Evolutionary conservation across 257 asterid species (phyloP), one percentile per base, ranked within the genome.

Genomic region (Datura wrightii): DNA sequence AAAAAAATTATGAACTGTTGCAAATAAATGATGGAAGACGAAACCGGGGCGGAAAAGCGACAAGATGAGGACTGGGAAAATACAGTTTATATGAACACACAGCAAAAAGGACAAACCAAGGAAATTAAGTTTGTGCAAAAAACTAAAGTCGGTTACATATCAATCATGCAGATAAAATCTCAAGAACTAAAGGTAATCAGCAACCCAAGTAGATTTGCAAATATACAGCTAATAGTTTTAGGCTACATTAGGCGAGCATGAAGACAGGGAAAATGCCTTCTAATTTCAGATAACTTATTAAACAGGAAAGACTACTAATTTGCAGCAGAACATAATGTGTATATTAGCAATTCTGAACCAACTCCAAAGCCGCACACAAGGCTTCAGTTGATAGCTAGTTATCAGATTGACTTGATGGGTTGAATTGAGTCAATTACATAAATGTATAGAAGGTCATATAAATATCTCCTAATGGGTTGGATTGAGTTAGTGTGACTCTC

Each of bases 21-120:
- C 82, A 11, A 46, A 48, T 74, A 74, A 48, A 48, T 78, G 44
- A 65, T 58, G 54, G 76, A 74, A 85, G 70, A 79, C 8, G 63
- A 52, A 34, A 0, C 63, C 19, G 5, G 2, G 56, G 59, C 19
- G 80, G 13, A 72, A 24, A 72, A 39, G 78, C 52, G 37, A 70
- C 37, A 42, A 2, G 79, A 44, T 18, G 37, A 71, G 50, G 71
- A 44, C 10, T 5, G 56, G 39, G 56, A 44, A 70, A 44, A 41
- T 69, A 44, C 55, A 44, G 18, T 5, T 15, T 54, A 71, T 44
- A 2, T 9, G 55, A 55, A 2, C 79, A 44, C 37, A 71, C 8
- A 5, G 10, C 2, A 1, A n/a, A 54, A 44, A 44, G 15, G 10
- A 42, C 42, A 69, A 71, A 18, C 2, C 79, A n/a, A 71, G 56